Percentiles rank a stretch among this genome's conserved stretches.
These are phyloP conservation scores for Leucoagaricus sp. DNA, from an alignment of 1,284 basidiomycete species.

Conservation along the genomic window DNA sequence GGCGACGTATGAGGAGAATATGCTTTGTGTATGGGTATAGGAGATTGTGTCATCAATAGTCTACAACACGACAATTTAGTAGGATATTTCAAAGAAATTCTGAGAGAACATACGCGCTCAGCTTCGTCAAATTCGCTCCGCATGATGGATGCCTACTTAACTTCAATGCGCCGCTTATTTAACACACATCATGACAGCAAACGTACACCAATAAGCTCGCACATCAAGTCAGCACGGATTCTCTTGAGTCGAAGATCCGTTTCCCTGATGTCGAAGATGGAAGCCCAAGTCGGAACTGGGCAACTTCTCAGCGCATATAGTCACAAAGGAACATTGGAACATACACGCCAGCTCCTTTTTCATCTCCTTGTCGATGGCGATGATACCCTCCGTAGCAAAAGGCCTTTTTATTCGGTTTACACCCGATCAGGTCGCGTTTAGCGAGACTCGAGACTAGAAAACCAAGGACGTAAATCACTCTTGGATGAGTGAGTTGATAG, in stretches of 20 bases:
- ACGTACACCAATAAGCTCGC: constrained; percentile 63
- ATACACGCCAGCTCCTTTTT: constrained; percentile 37
- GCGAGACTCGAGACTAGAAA: constrained; percentile 66
- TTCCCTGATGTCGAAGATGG: constrained; percentile 48
- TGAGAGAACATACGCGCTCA: constrained; percentile 37
- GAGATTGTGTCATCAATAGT: constrained; percentile 58
- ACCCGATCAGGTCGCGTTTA: constrained; percentile 70
- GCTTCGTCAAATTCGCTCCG: constrained; percentile 67
- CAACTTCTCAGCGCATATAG: constrained; percentile 12
- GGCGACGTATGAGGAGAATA: constrained; percentile 59
- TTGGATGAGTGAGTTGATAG: constrained; percentile 66
- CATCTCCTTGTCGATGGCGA: constrained; percentile 48
- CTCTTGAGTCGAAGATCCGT: constrained; percentile 53
- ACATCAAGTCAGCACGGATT: constrained; percentile 69
- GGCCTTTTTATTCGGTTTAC: constrained; percentile 70
- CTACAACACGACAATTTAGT: constrained; percentile 27
- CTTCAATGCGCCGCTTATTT: neutral
- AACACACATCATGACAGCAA: neutral
- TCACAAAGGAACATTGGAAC: constrained; percentile 8
- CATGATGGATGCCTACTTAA: constrained; percentile 55
- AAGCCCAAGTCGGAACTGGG: constrained; percentile 52
- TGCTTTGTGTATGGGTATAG: constrained; percentile 54
- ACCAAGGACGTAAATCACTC: constrained; percentile 58
- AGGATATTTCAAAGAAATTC: constrained; percentile 1
- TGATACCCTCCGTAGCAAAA: constrained; percentile 66